Evolutionary conservation across 306 rosid species (phyloP).

Genomic region (Prunus mongolica): DNA sequence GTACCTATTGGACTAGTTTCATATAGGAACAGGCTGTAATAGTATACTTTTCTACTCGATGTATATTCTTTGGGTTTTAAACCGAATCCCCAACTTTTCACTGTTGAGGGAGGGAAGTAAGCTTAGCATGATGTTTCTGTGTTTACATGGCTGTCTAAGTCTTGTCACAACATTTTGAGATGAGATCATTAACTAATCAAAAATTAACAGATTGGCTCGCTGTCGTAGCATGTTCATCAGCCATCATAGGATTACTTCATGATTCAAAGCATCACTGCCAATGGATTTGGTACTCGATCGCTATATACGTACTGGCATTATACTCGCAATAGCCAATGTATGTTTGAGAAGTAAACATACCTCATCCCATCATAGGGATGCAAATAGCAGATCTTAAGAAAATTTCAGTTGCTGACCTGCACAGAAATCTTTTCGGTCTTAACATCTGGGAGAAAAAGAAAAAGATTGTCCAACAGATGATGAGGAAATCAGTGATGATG

Average conservation of each 20-base stretch:
- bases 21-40: not conserved
- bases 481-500: no score
- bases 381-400: no score
- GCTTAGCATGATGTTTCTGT: not conserved
- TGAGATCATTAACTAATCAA: constrained; percentile 10
- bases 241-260: constrained; percentile 57
- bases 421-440: no score
- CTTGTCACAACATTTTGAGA: not conserved
- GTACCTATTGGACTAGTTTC: not conserved
- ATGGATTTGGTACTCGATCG: constrained; percentile 63
- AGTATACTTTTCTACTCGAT: not conserved
- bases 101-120: no score
- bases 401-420: no score
- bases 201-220: constrained; percentile 65
- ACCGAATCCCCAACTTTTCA: not conserved
- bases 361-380: no score
- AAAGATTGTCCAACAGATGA: no score
- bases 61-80: not conserved
- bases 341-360: no score
- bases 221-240: constrained; percentile 60
- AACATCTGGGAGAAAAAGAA: no score
- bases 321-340: constrained; percentile 30
- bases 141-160: not conserved
- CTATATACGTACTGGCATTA: constrained; percentile 31
- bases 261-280: constrained; percentile 46